Conservation (phyloP, 2,329 filamentous ascomycete species). For the Aspergillus fischeri region DNA sequence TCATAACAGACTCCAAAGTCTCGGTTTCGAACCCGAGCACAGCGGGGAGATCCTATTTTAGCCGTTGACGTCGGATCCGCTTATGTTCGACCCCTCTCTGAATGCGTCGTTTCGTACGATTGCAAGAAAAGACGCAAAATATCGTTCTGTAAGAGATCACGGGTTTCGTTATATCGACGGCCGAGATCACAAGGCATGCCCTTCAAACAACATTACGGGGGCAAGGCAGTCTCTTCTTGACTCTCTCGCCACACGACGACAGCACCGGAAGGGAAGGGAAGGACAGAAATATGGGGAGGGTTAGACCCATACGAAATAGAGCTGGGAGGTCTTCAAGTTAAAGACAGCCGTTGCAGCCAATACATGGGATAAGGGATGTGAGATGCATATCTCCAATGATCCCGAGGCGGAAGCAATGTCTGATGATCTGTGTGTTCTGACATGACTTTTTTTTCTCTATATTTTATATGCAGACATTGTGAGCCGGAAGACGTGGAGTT, state of each 20-base stretch:
- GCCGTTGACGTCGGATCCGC: conserved; percentile 16
- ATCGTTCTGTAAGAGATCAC: not conserved
- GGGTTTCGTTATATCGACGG: not conserved
- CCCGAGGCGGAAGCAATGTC: conserved; percentile 8
- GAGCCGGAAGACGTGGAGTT: not conserved
- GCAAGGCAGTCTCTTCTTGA: not conserved
- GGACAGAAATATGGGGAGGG: not conserved
- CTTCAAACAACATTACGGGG: not conserved
- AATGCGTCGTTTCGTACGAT: not conserved
- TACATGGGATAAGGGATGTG: not conserved
- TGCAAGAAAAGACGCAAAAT: not conserved
- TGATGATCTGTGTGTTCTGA: conserved; percentile 16
- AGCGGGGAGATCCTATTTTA: conserved; percentile 69
- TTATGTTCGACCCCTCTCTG: conserved; percentile 2
- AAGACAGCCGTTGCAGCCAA: not conserved
- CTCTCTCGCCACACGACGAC: not conserved
- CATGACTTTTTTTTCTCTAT: not conserved
- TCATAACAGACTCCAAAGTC: conserved; percentile 64
- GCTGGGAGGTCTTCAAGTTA: not conserved
- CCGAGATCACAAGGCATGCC: not conserved
- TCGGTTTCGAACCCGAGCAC: conserved; percentile 87
- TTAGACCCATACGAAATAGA: not conserved
- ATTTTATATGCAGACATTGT: not conserved
- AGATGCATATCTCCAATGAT: not conserved
- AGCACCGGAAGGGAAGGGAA: not conserved